These are phyloP conservation scores for Linum tenue DNA, from an alignment of 345 rosid species.

Conservation along the genomic window DNA sequence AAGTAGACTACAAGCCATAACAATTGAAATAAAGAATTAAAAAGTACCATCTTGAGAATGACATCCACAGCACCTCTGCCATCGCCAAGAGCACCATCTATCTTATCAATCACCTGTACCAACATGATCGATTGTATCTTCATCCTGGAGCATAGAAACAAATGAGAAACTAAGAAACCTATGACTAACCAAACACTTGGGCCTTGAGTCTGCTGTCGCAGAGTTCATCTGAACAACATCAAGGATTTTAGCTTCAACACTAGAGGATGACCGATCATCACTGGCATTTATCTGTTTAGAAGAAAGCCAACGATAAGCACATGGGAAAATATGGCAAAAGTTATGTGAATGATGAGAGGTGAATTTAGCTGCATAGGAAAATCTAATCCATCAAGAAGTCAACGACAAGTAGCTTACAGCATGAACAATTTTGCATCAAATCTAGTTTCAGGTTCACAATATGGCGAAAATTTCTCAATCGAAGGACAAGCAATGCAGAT, in stretches of 20 bases:
- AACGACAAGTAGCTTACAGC: neutral
- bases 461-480: no score
- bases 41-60: constrained; percentile 75
- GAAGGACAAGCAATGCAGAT: no score
- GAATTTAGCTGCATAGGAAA: no score
- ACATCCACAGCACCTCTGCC: constrained; percentile 98
- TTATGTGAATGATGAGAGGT: no score
- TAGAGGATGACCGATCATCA: constrained; percentile 81
- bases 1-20: constrained; percentile 7
- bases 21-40: constrained; percentile 7
- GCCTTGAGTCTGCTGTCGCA: constrained; percentile 75
- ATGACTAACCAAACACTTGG: constrained; percentile 75
- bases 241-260: constrained; percentile 85
- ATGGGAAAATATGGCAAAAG: neutral
- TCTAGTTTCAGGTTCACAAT: no score
- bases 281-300: constrained; percentile 80
- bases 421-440: no score
- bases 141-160: neutral
- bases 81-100: constrained; percentile 97
- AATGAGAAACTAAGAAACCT: neutral
- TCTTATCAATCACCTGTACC: constrained; percentile 90
- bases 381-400: neutral
- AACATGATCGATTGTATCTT: neutral
- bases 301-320: constrained; percentile 13
- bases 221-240: constrained; percentile 97